A percentile compares a stretch with the other conserved stretches of the same genome.
phyloP scores from a whole-genome alignment of 2,329 filamentous ascomycete genomes.

The Stemphylium vesicarium region DNA sequence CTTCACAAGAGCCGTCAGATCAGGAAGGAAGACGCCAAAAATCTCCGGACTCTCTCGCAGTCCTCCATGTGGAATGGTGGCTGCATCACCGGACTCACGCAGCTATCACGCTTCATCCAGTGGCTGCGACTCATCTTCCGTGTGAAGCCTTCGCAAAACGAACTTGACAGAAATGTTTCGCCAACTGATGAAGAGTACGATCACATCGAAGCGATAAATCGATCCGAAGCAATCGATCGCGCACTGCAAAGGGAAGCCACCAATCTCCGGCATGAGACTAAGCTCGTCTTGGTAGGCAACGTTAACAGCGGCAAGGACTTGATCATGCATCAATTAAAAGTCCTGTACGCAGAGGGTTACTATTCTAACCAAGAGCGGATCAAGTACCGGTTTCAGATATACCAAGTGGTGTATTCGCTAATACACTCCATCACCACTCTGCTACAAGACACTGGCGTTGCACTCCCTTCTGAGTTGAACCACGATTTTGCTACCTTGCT shows the following conservation, averaged over 20 bases:
- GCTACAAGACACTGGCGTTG: slow-evolving; percentile 44
- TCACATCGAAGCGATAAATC: slow-evolving; percentile 38
- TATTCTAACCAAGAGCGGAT: slow-evolving; percentile 40
- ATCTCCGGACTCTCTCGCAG: slow-evolving; percentile 36
- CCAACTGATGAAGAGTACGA: slow-evolving; percentile 42
- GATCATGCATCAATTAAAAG: slow-evolving; percentile 47
- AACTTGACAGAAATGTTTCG: slow-evolving; percentile 18
- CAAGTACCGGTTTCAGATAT: slow-evolving; percentile 33
- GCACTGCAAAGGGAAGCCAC: slow-evolving; percentile 42
- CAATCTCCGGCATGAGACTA: slow-evolving; percentile 41
- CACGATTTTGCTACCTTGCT: slow-evolving; percentile 42
- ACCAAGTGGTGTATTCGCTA: slow-evolving; percentile 39
- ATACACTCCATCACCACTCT: slow-evolving; percentile 46
- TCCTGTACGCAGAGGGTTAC: slow-evolving; percentile 44
- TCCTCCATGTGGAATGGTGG: slow-evolving; percentile 39
- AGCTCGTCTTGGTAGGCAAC: slow-evolving; percentile 41
- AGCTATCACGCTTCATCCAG: slow-evolving; percentile 42
- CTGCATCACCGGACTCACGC: slow-evolving; percentile 37
- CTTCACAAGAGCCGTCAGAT: slow-evolving; percentile 47
- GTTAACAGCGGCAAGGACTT: slow-evolving; percentile 43
- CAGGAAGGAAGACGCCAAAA: slow-evolving; percentile 40
- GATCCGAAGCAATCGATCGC: slow-evolving; percentile 46
- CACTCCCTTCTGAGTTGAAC: slow-evolving; percentile 31
- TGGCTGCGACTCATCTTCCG: slow-evolving; percentile 41
- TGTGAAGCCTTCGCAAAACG: slow-evolving; percentile 31